Evolutionary conservation across 169 alveolate species (phyloP).

Genomic region (Cryptosporidium tyzzeri): DNA sequence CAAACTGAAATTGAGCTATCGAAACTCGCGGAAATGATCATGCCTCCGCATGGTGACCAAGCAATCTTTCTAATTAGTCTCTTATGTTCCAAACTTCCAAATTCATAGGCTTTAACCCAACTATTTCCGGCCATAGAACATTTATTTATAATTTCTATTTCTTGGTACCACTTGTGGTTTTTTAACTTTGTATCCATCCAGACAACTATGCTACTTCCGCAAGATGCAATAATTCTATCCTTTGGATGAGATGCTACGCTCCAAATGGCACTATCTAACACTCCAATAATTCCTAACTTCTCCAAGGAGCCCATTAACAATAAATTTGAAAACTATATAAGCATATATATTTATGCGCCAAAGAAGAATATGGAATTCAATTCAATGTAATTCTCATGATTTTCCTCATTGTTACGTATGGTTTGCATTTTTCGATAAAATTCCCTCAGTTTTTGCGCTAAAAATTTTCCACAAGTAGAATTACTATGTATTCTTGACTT

Average conservation of each 20-base stretch:
- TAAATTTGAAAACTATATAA: neutral
- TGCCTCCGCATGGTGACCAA: constrained; percentile 87
- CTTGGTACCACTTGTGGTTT: constrained; percentile 42
- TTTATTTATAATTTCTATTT: neutral
- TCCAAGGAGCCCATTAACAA: constrained; percentile 22
- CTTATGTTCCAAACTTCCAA: constrained; percentile 80
- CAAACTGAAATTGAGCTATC: constrained; percentile 88
- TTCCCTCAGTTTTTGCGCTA: neutral
- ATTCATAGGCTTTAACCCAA: constrained; percentile 61
- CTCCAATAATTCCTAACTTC: constrained; percentile 32
- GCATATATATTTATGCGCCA: neutral
- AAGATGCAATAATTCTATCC: constrained; percentile 57
- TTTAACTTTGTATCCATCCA: constrained; percentile 43
- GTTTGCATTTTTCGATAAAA: neutral
- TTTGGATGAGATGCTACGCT: constrained; percentile 50
- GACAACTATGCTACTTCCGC: constrained; percentile 22
- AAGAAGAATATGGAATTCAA: neutral
- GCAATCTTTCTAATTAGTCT: constrained; percentile 85
- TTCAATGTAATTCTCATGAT: neutral
- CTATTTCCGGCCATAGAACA: neutral
- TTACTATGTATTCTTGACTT: no score
- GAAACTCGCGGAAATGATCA: constrained; percentile 87
- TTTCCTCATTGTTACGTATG: neutral
- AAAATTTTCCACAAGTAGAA: neutral
- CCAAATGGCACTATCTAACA: constrained; percentile 31